Evolutionary conservation across 768 basidiomycete species (phyloP).

Genomic region (Hydnomerulius pinastri): DNA sequence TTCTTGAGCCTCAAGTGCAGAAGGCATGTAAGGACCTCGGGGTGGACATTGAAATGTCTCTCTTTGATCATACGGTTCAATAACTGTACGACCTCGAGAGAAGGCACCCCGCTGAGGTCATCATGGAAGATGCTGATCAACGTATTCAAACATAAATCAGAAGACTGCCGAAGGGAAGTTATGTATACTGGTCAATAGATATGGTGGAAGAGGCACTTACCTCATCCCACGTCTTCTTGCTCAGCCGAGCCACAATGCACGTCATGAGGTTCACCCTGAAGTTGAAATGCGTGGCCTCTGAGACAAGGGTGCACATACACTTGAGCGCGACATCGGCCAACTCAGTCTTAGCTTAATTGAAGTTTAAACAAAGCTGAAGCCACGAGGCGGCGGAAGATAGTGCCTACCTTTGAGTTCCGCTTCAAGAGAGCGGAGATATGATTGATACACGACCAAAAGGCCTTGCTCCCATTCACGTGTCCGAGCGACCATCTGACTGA

Average conservation of each 20-base stretch:
- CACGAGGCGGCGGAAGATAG: slow-evolving; percentile 19
- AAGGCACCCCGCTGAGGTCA: slow-evolving; percentile 78
- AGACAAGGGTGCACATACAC: slow-evolving; percentile 85
- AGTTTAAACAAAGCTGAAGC: slow-evolving; percentile 13
- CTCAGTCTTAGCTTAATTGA: slow-evolving; percentile 57
- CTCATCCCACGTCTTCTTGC: slow-evolving; percentile 86
- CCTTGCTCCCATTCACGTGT: slow-evolving; percentile 97
- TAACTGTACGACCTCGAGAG: slow-evolving; percentile 86
- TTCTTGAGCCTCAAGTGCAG: slow-evolving; percentile 83
- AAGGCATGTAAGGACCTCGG: slow-evolving; percentile 83
- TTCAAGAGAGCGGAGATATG: slow-evolving; percentile 84
- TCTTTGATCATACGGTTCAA: slow-evolving; percentile 97
- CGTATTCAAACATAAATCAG: slow-evolving; percentile 81
- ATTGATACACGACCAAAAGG: slow-evolving; percentile 83
- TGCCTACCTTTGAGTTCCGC: slow-evolving; percentile 74
- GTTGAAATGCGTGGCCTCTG: slow-evolving; percentile 93
- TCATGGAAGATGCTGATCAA: slow-evolving; percentile 80
- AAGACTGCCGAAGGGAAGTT: slow-evolving; percentile 53
- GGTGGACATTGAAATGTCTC: slow-evolving; percentile 84
- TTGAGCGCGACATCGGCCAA: slow-evolving; percentile 71
- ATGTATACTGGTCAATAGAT: slow-evolving; percentile 7
- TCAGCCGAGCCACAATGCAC: slow-evolving; percentile 78
- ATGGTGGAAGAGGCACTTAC: slow-evolving; percentile 45
- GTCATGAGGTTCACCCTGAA: slow-evolving; percentile 92
- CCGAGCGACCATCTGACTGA: slow-evolving; percentile 87